A percentile compares a stretch with the other conserved stretches of the same genome.
Conservation (phyloP, 2,329 filamentous ascomycete genomes). For the Claviceps sp. region DNA sequence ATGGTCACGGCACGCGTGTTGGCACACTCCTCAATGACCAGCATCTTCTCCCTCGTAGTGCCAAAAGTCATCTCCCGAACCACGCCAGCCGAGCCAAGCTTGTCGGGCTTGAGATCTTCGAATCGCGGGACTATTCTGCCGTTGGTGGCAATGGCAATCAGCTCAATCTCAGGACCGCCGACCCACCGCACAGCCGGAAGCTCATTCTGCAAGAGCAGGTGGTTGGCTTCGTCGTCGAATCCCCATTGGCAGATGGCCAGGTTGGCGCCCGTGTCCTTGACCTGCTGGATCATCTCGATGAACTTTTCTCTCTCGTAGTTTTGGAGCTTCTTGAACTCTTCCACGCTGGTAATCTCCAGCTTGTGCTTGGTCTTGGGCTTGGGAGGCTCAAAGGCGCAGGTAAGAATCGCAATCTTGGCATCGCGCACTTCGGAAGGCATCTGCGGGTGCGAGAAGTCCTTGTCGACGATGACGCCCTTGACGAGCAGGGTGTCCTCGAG, state of each 20-base stretch:
- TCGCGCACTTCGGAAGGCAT: constrained; percentile 94
- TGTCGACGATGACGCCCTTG: constrained; percentile 97
- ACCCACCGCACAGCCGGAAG: constrained; percentile 96
- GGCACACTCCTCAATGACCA: constrained; percentile 97
- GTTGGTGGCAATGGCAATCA: constrained; percentile 97
- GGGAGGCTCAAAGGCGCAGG: constrained; percentile 94
- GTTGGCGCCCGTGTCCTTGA: constrained; percentile 95
- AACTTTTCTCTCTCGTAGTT: constrained; percentile 95
- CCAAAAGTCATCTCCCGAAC: constrained; percentile 95
- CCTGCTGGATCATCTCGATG: constrained; percentile 94
- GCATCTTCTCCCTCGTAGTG: constrained; percentile 97
- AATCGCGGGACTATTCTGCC: constrained; percentile 95
- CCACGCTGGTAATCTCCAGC: constrained; percentile 90
- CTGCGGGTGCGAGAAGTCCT: constrained; percentile 98
- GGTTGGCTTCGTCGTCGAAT: constrained; percentile 98
- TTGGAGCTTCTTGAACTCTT: constrained; percentile 97
- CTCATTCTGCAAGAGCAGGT: constrained; percentile 88
- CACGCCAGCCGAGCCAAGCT: constrained; percentile 78
- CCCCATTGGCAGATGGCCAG: constrained; percentile 98
- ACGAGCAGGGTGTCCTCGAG: constrained; percentile 90
- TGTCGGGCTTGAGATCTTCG: constrained; percentile 81
- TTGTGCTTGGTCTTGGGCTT: constrained; percentile 99
- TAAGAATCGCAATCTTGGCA: constrained; percentile 94
- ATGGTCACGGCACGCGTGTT: constrained; percentile 94
- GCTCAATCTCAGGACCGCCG: constrained; percentile 91